phyloP scores from a whole-genome alignment of 495 filamentous ascomycete species.

The Hypomontagnella submonticulosa region DNA sequence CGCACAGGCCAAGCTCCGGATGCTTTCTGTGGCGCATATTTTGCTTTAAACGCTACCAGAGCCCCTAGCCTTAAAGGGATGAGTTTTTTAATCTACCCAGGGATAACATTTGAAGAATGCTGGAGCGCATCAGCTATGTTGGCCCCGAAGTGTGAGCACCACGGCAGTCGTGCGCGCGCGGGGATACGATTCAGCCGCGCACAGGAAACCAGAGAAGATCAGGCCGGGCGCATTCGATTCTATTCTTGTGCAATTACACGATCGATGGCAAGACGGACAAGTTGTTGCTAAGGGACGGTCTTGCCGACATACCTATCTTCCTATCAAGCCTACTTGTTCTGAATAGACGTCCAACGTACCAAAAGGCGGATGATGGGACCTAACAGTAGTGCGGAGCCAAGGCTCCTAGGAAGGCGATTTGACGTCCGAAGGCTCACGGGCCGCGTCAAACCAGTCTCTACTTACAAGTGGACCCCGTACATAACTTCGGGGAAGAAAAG shows the following conservation, averaged over 20 bases:
- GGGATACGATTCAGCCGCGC: slow-evolving; percentile 12
- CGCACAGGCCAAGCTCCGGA: neutral
- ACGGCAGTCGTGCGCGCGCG: neutral
- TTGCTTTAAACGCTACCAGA: slow-evolving; percentile 4
- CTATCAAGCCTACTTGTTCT: too few relatives aligned
- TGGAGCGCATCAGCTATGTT: neutral
- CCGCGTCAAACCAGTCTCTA: too few relatives aligned
- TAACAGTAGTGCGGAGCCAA: too few relatives aligned
- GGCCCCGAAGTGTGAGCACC: neutral
- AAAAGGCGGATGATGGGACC: too few relatives aligned
- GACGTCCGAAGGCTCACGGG: too few relatives aligned
- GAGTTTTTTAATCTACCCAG: neutral
- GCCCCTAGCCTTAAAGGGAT: neutral
- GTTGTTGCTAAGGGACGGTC: too few relatives aligned
- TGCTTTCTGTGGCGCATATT: slow-evolving; percentile 1
- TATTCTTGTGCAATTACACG: slow-evolving; percentile 3
- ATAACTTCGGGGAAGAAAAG: too few relatives aligned
- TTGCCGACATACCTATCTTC: too few relatives aligned
- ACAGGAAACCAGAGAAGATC: neutral
- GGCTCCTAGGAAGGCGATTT: too few relatives aligned
- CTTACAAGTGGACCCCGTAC: too few relatives aligned
- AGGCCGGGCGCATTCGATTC: neutral
- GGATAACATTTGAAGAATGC: slow-evolving; percentile 12
- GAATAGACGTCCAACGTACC: too few relatives aligned
- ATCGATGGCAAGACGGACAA: too few relatives aligned